These are phyloP conservation scores for Fusarium tupiense DNA, from an alignment of 2,329 filamentous ascomycete species.

Conservation along the genomic window DNA sequence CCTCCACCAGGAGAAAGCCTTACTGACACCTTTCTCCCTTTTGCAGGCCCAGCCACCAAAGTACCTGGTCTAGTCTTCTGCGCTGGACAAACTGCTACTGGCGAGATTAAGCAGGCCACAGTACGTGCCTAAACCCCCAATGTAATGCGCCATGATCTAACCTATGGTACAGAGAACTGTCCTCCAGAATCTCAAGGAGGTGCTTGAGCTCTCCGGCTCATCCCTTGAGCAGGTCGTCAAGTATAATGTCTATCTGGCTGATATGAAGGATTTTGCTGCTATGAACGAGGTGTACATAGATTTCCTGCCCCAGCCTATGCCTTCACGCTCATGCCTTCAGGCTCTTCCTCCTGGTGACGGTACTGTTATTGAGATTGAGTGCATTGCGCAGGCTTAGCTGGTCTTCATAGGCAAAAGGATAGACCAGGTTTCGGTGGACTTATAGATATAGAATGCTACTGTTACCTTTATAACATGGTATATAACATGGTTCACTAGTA, in stretches of 20 bases:
- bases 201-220: slow-evolving; percentile 73
- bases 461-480: neutral
- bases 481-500: no score
- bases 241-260: slow-evolving; percentile 74
- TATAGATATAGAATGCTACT: neutral
- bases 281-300: slow-evolving; percentile 61
- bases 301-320: slow-evolving; percentile 54
- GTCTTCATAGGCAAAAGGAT: neutral
- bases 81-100: slow-evolving; percentile 59
- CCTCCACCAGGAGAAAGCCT: neutral
- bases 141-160: neutral
- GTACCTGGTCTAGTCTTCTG: slow-evolving; percentile 58
- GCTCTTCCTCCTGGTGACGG: slow-evolving; percentile 51
- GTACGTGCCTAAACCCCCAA: neutral
- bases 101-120: slow-evolving; percentile 57
- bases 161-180: slow-evolving; percentile 4
- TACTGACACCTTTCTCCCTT: neutral
- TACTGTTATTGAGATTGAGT: slow-evolving; percentile 57
- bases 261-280: slow-evolving; percentile 76
- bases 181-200: slow-evolving; percentile 68
- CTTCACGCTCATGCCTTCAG: slow-evolving; percentile 53
- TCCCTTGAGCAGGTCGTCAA: slow-evolving; percentile 73
- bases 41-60: slow-evolving; percentile 53
- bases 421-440: neutral
- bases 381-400: slow-evolving; percentile 51